Evolutionary conservation across 768 basidiomycete genomes (phyloP), one percentile per base, ranked within the genome.

Genomic region (Tephrocybe sp.): DNA sequence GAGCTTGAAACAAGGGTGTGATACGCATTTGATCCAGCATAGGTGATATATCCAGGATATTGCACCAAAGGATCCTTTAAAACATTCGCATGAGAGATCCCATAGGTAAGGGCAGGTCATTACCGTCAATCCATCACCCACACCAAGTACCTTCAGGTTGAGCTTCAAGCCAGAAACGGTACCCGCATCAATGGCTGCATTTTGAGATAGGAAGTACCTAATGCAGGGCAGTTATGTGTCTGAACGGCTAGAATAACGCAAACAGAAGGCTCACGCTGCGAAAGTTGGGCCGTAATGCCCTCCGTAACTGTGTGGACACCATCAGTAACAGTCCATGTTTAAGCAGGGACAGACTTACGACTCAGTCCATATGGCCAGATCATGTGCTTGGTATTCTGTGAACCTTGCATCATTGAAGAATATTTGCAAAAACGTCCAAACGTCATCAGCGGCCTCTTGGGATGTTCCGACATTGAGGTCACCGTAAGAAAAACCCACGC

Each of bases 271-370:
- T 57, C 53, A 76, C 58, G 80, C 74, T 47, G 85, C 84, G 53
- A 87, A 87, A 32, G 76, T 73, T 0, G 85, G 85, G 1, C 80
- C 85, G 60, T 84, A 87, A 56, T 87, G 85, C 1, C 85, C 84
- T 36, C 85, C 85, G 56, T 85, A 87, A 33, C 83, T 84, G 52
- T 5, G 39, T 19, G n/a, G n/a, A n/a, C n/a, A n/a, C n/a, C n/a
- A n/a, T 26, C 13, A 41, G 4, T 16, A 30, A 33, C 11, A 9
- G 1, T 39, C 35, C 4, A 8, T 26, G 17, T 1, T 23, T 13
- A n/a, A 20, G 41, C 45, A 16, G 26, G 39, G 53, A 34, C 67
- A 48, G 45, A n/a, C 70, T 53, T 53, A 79, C 70, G 81, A 84
- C 62, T 84, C 83, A 1, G 82, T 82, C 84, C 84, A 86, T 43